Conservation (phyloP, 306 rosid genomes). For the Vachellia collinsii region DNA sequence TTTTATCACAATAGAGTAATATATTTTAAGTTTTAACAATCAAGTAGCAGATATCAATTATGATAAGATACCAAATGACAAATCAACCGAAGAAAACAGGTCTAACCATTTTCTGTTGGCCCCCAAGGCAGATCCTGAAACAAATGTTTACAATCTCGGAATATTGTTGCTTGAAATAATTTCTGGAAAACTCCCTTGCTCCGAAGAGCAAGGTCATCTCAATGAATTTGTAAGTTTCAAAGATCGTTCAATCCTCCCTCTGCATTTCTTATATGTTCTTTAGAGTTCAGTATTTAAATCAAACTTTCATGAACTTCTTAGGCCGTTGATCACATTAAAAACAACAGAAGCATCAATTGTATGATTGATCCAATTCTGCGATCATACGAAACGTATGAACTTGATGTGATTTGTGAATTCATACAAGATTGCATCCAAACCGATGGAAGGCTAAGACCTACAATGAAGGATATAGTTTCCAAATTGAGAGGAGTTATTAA, state of each 20-base stretch:
- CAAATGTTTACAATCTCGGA: slow-evolving; percentile 26
- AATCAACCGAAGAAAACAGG: slow-evolving; percentile 41
- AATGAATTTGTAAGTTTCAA: slow-evolving; percentile 63
- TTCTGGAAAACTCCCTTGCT: slow-evolving; percentile 70
- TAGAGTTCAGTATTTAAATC: neutral
- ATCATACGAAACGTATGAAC: no score
- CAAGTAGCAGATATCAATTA: slow-evolving; percentile 73
- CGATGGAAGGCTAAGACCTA: no score
- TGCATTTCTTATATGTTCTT: no score
- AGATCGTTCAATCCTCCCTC: neutral
- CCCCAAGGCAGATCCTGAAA: slow-evolving; percentile 70
- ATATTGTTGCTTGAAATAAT: slow-evolving; percentile 73
- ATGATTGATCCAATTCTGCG: no score
- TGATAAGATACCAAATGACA: slow-evolving; percentile 37
- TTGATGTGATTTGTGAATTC: no score
- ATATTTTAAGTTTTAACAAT: neutral
- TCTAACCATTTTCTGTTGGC: slow-evolving; percentile 60
- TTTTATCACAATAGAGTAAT: neutral
- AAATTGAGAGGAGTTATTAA: no score
- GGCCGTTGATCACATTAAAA: slow-evolving; percentile 72
- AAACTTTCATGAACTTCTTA: slow-evolving; percentile 28
- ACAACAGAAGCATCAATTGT: no score
- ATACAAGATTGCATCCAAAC: no score
- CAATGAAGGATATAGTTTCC: no score
- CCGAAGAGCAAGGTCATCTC: slow-evolving; percentile 69